Percentiles rank a stretch among this genome's conserved stretches.
phyloP scores from a whole-genome alignment of 1,139 yeast species.

The Yamadazyma conglobata region DNA sequence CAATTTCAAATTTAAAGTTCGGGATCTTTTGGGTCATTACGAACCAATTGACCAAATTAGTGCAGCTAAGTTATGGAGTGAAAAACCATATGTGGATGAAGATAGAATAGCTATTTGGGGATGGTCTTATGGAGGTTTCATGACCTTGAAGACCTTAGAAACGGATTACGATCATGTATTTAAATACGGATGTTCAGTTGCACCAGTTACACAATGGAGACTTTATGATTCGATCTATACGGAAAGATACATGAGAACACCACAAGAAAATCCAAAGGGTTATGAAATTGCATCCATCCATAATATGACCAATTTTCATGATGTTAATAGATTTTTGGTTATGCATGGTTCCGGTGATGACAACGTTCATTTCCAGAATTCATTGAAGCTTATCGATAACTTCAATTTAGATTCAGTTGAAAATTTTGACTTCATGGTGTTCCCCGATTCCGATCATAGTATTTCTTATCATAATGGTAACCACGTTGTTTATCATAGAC shows the following conservation, averaged over 20 bases:
- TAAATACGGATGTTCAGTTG: slow-evolving; percentile 71
- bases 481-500: slow-evolving; percentile 60
- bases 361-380: slow-evolving; percentile 75
- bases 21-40: slow-evolving; percentile 62
- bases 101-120: slow-evolving; percentile 72
- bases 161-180: slow-evolving; percentile 58
- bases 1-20: slow-evolving; percentile 57
- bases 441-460: slow-evolving; percentile 77
- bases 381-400: slow-evolving; percentile 60
- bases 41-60: slow-evolving; percentile 71
- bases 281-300: slow-evolving; percentile 53
- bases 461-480: slow-evolving; percentile 71
- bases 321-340: slow-evolving; percentile 57
- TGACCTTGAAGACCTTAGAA: slow-evolving; percentile 72
- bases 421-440: slow-evolving; percentile 69
- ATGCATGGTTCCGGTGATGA: slow-evolving; percentile 86
- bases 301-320: slow-evolving; percentile 43
- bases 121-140: slow-evolving; percentile 81
- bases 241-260: slow-evolving; percentile 73
- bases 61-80: slow-evolving; percentile 60
- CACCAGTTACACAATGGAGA: slow-evolving; percentile 79
- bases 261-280: slow-evolving; percentile 58
- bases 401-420: slow-evolving; percentile 57
- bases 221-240: slow-evolving; percentile 75
- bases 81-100: slow-evolving; percentile 53